phyloP scores from a whole-genome alignment of 2,329 filamentous ascomycete species.

The Aspergillus intermedius region DNA sequence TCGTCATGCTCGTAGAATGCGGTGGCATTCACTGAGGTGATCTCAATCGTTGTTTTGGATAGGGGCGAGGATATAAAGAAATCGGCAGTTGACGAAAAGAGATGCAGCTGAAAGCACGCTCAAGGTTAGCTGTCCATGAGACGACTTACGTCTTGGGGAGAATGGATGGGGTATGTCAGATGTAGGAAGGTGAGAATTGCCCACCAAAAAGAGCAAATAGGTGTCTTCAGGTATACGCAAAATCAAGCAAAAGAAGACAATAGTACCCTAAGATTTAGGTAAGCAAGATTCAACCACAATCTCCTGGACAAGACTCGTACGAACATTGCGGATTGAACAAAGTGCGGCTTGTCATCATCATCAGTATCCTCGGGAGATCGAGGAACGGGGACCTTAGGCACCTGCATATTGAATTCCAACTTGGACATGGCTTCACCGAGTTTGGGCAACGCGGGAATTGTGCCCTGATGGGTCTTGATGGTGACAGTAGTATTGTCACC shows the following conservation, averaged over 20 bases:
- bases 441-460: conserved; percentile 65
- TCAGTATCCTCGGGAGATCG: conserved; percentile 37
- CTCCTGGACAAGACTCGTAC: conserved; percentile 17
- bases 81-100: conserved; percentile 77
- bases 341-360: conserved; percentile 51
- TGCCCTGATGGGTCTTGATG: conserved; percentile 62
- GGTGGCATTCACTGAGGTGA: conserved; percentile 75
- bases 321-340: conserved; percentile 74
- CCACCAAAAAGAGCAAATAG: conserved; percentile 7
- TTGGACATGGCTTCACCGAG: conserved; percentile 67
- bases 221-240: neutral
- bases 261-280: neutral
- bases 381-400: conserved; percentile 61
- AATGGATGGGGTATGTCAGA: neutral
- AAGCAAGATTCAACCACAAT: conserved; percentile 8
- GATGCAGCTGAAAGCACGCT: conserved; percentile 52
- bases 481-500: conserved; percentile 76
- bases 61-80: conserved; percentile 81
- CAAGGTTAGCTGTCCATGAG: conserved; percentile 7
- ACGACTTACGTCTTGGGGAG: neutral
- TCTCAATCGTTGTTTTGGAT: conserved; percentile 61
- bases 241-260: neutral
- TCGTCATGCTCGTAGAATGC: conserved; percentile 79
- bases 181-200: conserved; percentile 4
- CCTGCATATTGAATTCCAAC: conserved; percentile 63